Percentiles rank a stretch among this genome's conserved stretches.
Conservation (phyloP, 2,329 filamentous ascomycete genomes). For the Epichloe uncinata region DNA sequence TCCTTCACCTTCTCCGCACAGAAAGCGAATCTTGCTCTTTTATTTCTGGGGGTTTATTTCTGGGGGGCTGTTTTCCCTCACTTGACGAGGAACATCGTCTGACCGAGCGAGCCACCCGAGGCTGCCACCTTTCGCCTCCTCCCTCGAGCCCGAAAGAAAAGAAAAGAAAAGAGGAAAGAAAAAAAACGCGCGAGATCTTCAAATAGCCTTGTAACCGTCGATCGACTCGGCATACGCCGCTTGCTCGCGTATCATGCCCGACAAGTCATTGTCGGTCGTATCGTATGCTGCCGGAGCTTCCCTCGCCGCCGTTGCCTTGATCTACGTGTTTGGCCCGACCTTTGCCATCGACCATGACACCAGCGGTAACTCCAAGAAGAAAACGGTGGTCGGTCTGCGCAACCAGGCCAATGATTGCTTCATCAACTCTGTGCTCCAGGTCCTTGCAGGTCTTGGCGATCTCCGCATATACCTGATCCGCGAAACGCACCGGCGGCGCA, state of each 20-base stretch:
- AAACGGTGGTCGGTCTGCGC: slow-evolving; percentile 72
- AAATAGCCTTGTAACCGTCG: background rate
- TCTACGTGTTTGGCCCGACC: slow-evolving; percentile 97
- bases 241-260: slow-evolving; percentile 17
- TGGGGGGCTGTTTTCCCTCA: too few species aligned
- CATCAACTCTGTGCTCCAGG: slow-evolving; percentile 93
- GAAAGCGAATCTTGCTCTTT: too few species aligned
- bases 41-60: too few species aligned
- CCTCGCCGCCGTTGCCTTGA: slow-evolving; percentile 82
- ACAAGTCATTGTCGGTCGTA: slow-evolving; percentile 34
- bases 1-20: too few species aligned
- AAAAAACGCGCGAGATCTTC: background rate
- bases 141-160: too few species aligned
- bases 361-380: slow-evolving; percentile 51
- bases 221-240: slow-evolving; percentile 5
- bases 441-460: slow-evolving; percentile 78
- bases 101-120: too few species aligned
- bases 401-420: slow-evolving; percentile 95
- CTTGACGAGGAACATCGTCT: too few species aligned
- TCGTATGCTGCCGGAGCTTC: slow-evolving; percentile 93
- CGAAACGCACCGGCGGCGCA: slow-evolving; percentile 70
- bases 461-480: slow-evolving; percentile 84
- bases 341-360: slow-evolving; percentile 84
- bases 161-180: too few species aligned
- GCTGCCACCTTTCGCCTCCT: too few species aligned